Base-by-base conservation (phyloP, 768 basidiomycete species). In the Boletellus ananiceps region DNA sequence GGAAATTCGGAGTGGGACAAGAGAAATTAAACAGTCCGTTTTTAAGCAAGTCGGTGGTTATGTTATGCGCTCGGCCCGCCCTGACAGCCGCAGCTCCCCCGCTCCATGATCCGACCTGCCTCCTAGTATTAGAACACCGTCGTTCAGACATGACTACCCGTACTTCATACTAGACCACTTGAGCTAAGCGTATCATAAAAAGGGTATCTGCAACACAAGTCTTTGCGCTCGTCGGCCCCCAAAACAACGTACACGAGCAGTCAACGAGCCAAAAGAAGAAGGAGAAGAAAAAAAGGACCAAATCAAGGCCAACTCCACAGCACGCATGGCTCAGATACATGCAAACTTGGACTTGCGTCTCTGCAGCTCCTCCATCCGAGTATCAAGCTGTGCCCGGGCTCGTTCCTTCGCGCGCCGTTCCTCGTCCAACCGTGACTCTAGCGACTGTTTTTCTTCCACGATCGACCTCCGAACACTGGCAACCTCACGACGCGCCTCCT, bases 321-420 rank as follows among this genome's bases (percentile, higher is more conserved):
- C 29, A 8, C 29, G 2, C 8, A 29, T 3, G 29, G 11, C 29
- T 78, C 75, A 93, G 68, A 93, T 78, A 70, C 90, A 93, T 46
- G 85, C 87, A 69, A 92, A 95, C 72, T 94, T 95, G 55, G 89
- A 92, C 74, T 92, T 93, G 52, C 88, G 85, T 71, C 79, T 80
- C 53, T 78, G 73, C 36, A 92, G 72, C 61, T 93, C 93, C 48
- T 91, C 88, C 84, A 92, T 86, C 55, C 93, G 83, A 15, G 79
- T 77, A 64, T 94, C 92, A 25, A 94, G 80, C 67, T 93, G 91
- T 53, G 85, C 84, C 44, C 90, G 83, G 44, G 83, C 87, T 21
- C 90, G 86, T 67, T 94, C 92, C 70, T 91, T 93, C n/a, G 81
- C 86, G 60, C 78, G 80, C 45, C 91, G 82, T 68, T 94, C 91